Evolutionary conservation across 2,329 filamentous ascomycete genomes (phyloP).

Genomic region (Colletotrichum musae): DNA sequence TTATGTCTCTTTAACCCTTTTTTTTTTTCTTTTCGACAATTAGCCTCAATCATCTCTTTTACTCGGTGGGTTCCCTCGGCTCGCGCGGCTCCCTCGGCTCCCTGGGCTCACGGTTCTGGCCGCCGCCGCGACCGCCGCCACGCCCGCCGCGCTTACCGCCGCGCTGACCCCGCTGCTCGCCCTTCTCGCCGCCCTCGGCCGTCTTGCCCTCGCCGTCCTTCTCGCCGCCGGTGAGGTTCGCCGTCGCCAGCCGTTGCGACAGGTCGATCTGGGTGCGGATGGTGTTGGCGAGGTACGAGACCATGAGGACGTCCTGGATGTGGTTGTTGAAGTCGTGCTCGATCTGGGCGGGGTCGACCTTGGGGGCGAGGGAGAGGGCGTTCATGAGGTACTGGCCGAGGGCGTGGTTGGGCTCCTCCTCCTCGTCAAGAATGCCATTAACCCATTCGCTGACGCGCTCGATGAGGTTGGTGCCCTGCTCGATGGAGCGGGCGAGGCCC

Average conservation of each 20-base stretch:
- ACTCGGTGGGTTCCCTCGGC: slow-evolving; percentile 57
- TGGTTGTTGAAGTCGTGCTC: slow-evolving; percentile 99
- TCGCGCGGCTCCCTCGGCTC: slow-evolving; percentile 63
- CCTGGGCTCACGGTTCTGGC: slow-evolving; percentile 56
- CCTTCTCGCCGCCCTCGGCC: slow-evolving; percentile 58
- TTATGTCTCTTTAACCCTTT: neutral
- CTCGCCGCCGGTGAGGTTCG: slow-evolving; percentile 69
- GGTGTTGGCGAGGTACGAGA: slow-evolving; percentile 98
- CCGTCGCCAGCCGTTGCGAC: slow-evolving; percentile 92
- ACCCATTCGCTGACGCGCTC: slow-evolving; percentile 95
- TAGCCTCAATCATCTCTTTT: slow-evolving; percentile 40
- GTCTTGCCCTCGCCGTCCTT: slow-evolving; percentile 65
- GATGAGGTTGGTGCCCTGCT: slow-evolving; percentile 89
- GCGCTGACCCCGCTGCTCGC: slow-evolving; percentile 60
- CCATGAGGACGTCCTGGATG: slow-evolving; percentile 98
- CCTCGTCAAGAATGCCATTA: slow-evolving; percentile 93
- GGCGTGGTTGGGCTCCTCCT: slow-evolving; percentile 88
- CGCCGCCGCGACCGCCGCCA: slow-evolving; percentile 65
- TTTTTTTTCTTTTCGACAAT: slow-evolving; percentile 29
- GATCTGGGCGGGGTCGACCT: slow-evolving; percentile 91
- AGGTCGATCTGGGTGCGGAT: slow-evolving; percentile 99
- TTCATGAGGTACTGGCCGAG: slow-evolving; percentile 97
- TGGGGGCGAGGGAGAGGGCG: slow-evolving; percentile 91
- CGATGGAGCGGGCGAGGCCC: slow-evolving; percentile 85
- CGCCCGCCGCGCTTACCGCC: slow-evolving; percentile 66